Percentiles rank a stretch among this genome's conserved stretches.
These are phyloP conservation scores for Leishmania braziliensis DNA, from an alignment of 208 protist genomes.

Conservation along the genomic window DNA sequence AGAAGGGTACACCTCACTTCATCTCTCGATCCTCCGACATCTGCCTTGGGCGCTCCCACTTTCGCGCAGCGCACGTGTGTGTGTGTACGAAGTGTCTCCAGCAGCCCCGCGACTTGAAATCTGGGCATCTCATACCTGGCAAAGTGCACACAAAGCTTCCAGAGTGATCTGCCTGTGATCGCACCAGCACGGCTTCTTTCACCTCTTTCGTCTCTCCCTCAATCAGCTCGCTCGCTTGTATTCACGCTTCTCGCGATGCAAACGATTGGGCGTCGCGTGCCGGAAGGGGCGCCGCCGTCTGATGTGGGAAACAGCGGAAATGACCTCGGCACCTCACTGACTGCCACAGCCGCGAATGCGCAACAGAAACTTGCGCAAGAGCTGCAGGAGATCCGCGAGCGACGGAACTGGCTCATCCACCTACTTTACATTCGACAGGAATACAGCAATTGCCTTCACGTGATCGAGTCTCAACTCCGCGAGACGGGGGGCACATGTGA, in stretches of 20 bases:
- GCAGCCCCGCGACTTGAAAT: not conserved
- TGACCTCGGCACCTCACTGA: not conserved
- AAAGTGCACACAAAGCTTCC: not conserved
- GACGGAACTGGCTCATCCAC: slow-evolving; percentile 95
- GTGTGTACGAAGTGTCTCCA: not conserved
- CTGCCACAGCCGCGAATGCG: not conserved
- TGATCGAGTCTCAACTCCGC: slow-evolving; percentile 90
- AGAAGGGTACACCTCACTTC: not conserved
- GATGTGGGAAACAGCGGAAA: not conserved
- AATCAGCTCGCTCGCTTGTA: not conserved
- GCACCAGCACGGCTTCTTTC: not conserved
- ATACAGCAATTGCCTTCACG: slow-evolving; percentile 77
- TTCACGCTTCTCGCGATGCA: not conserved
- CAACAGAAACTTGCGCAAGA: slow-evolving; percentile 26
- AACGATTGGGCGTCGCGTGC: not conserved
- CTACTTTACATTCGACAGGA: slow-evolving; percentile 92
- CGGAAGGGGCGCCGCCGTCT: not conserved
- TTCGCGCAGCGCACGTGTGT: not conserved
- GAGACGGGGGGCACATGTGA: slow-evolving; percentile 84
- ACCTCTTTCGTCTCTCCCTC: not conserved
- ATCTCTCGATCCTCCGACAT: not conserved
- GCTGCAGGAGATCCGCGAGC: slow-evolving; percentile 65
- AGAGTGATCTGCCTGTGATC: not conserved
- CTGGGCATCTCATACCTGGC: not conserved
- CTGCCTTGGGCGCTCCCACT: not conserved